A percentile compares a stretch with the other conserved stretches of the same genome.
Conservation (phyloP, 805 yeast species). For the Saccharomycopsis sp. region DNA sequence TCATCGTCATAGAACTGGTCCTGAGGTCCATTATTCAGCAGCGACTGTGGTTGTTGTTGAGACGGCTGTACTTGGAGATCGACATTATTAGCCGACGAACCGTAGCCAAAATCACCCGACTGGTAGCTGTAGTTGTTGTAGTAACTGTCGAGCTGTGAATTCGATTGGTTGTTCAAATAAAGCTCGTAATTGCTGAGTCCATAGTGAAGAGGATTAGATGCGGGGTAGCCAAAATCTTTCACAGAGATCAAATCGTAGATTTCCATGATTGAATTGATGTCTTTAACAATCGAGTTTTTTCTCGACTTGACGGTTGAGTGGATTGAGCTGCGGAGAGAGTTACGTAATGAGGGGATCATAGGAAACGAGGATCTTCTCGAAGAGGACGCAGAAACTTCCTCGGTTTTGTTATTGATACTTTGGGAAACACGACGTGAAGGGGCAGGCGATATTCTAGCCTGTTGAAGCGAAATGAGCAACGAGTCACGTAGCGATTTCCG, state of each 20-base stretch:
- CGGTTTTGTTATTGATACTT: slow-evolving; percentile 5
- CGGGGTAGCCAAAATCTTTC: slow-evolving; percentile 78
- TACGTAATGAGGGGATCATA: slow-evolving; percentile 18
- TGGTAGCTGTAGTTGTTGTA: neutral
- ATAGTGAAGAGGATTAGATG: slow-evolving; percentile 60
- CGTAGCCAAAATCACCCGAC: slow-evolving; percentile 1
- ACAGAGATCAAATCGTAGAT: slow-evolving; percentile 40
- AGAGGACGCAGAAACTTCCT: neutral
- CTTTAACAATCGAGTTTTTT: slow-evolving; percentile 18
- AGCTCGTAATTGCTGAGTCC: slow-evolving; percentile 40
- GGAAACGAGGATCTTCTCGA: slow-evolving; percentile 5
- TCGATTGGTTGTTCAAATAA: slow-evolving; percentile 18
- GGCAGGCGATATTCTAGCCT: slow-evolving; percentile 8
- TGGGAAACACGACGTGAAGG: neutral
- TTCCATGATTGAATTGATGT: slow-evolving; percentile 18
- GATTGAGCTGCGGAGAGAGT: slow-evolving; percentile 16
- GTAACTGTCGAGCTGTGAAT: slow-evolving; percentile 13
- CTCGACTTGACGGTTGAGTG: slow-evolving; percentile 19
- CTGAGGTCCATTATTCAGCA: slow-evolving; percentile 6
- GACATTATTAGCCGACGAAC: slow-evolving; percentile 14
- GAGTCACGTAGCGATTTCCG: slow-evolving; percentile 17
- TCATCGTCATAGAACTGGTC: slow-evolving; percentile 23
- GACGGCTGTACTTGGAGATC: slow-evolving; percentile 3
- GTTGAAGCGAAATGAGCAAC: slow-evolving; percentile 12
- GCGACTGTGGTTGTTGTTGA: slow-evolving; percentile 15